Evolutionary conservation across 164 flowering plant genomes (phyloP).

Genomic region (Santalum album): DNA sequence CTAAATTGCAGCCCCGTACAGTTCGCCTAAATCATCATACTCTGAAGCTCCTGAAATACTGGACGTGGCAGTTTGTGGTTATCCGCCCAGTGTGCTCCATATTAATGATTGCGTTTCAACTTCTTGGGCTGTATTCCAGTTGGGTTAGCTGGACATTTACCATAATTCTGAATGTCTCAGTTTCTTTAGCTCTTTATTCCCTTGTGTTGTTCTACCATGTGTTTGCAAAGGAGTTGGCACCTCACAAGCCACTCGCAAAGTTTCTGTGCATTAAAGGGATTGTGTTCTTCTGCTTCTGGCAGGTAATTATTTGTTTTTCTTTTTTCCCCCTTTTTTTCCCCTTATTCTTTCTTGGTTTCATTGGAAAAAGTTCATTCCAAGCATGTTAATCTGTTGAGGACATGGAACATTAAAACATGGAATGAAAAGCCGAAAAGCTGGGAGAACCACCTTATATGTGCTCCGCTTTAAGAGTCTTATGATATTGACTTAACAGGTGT

Average conservation of each 20-base stretch:
- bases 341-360: not conserved
- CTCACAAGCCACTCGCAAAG: slow-evolving; percentile 91
- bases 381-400: not conserved
- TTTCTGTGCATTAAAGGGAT: slow-evolving; percentile 94
- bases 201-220: slow-evolving; percentile 83
- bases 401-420: too few relatives aligned
- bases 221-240: slow-evolving; percentile 84
- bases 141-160: slow-evolving; percentile 95
- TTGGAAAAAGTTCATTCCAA: not conserved
- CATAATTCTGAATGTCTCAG: slow-evolving; percentile 76
- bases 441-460: not conserved
- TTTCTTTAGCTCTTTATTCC: slow-evolving; percentile 83
- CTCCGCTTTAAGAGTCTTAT: not conserved
- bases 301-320: slow-evolving; percentile 42
- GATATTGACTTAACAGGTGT: not conserved
- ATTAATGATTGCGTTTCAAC: slow-evolving; percentile 74
- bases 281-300: slow-evolving; percentile 99
- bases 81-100: slow-evolving; percentile 82
- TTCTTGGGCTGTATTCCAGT: slow-evolving; percentile 64
- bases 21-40: slow-evolving; percentile 56
- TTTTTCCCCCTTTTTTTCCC: too few relatives aligned
- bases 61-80: slow-evolving; percentile 98
- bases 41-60: slow-evolving; percentile 67
- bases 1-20: slow-evolving; percentile 63
- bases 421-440: not conserved